A percentile compares a stretch with the other conserved stretches of the same genome.
These are phyloP conservation scores for Populus tremula DNA, from an alignment of 345 rosid genomes.

Conservation along the genomic window DNA sequence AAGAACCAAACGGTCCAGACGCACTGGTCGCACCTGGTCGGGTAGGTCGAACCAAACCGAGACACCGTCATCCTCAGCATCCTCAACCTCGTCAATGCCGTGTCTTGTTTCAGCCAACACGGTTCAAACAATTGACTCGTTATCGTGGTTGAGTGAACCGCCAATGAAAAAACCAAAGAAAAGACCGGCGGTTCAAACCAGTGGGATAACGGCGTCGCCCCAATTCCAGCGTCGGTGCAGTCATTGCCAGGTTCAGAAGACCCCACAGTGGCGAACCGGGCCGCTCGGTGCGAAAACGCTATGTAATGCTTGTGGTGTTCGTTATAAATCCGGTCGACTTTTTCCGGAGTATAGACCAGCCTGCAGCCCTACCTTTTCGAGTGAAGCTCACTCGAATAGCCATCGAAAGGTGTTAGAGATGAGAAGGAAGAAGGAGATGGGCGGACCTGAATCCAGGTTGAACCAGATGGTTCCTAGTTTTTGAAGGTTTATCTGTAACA, in stretches of 20 bases:
- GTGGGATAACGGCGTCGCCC: constrained; percentile 8
- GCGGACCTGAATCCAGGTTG: constrained; percentile 22
- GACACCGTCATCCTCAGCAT: constrained; percentile 24
- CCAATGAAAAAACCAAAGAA: constrained; percentile 35
- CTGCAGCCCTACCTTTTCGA: constrained; percentile 54
- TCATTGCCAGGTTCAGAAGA: constrained; percentile 55
- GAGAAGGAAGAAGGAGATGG: constrained; percentile 38
- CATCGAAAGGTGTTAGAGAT: constrained; percentile 57
- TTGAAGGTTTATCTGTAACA: constrained; percentile 17
- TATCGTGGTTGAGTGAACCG: constrained; percentile 15
- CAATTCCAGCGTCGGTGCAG: constrained; percentile 46
- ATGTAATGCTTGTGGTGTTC: constrained; percentile 63
- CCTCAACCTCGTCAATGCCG: constrained; percentile 14
- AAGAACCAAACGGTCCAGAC: constrained; percentile 43
- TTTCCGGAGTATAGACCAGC: constrained; percentile 63
- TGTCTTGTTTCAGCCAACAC: neutral
- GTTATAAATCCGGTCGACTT: constrained; percentile 60
- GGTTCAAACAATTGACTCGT: constrained; percentile 3
- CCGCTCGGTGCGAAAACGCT: constrained; percentile 56
- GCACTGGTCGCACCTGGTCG: constrained; percentile 30
- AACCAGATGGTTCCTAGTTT: constrained; percentile 32
- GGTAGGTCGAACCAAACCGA: constrained; percentile 23
- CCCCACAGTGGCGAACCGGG: constrained; percentile 68
- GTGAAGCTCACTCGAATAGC: constrained; percentile 47
- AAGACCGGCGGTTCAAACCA: constrained; percentile 22